Evolutionary conservation across 768 basidiomycete genomes (phyloP).

Genomic region (Gloeophyllum trabeum): DNA sequence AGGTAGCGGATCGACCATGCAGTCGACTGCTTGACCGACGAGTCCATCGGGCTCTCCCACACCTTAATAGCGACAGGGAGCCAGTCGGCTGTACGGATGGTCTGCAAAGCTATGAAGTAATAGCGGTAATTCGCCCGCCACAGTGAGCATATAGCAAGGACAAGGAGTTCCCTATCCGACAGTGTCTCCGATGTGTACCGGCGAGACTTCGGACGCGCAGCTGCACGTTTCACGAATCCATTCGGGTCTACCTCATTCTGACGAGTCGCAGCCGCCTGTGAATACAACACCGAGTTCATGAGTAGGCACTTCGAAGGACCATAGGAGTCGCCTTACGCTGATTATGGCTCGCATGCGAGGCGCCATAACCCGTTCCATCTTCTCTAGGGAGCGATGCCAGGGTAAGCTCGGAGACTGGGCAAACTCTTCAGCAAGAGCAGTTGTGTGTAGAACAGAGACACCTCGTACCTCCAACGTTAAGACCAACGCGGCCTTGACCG

Average conservation of each 20-base stretch:
- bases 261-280: conserved; percentile 36
- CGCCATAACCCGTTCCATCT: conserved; percentile 32
- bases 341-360: conserved; percentile 43
- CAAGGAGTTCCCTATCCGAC: conserved; percentile 56
- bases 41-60: conserved; percentile 55
- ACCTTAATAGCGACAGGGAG: conserved; percentile 33
- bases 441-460: background rate
- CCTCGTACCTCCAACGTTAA: conserved; percentile 50
- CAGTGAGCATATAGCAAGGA: conserved; percentile 57
- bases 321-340: conserved; percentile 27
- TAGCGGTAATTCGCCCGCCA: conserved; percentile 52
- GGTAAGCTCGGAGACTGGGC: conserved; percentile 39
- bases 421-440: background rate
- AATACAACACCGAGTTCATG: conserved; percentile 1
- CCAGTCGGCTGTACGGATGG: conserved; percentile 34
- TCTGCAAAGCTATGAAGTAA: conserved; percentile 33
- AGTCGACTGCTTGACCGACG: conserved; percentile 51
- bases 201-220: conserved; percentile 50
- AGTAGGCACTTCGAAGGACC: background rate
- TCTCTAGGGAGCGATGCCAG: conserved; percentile 45
- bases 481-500: conserved; percentile 61
- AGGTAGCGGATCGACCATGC: conserved; percentile 37
- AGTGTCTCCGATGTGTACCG: conserved; percentile 47
- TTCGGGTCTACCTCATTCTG: conserved; percentile 52
- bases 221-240: conserved; percentile 40